Base-by-base conservation (phyloP, 148 eudicot genomes). In the Cornus controversa region DNA sequence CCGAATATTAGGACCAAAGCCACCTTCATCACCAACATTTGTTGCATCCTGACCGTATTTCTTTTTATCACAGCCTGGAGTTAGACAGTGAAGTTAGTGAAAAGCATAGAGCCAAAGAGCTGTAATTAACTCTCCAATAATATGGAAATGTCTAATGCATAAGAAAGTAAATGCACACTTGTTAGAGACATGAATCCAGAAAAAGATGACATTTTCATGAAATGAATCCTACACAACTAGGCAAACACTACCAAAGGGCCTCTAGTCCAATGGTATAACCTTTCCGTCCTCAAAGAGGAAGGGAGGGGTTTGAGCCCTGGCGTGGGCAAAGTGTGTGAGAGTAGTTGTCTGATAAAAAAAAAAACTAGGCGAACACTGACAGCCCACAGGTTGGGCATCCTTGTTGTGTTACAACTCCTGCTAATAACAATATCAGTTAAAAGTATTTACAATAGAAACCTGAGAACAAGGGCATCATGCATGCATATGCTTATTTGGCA, bases 1-100 rank as follows among this genome's bases (percentile, higher is more conserved):
- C 96, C 89, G 93, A 80, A 95, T 93, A 75, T 93, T 93, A 65
- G 99, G 99, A 82, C 97, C 97, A 85, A 95, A 95, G 83, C 99
- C 97, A 89, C 99, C 99, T 80, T 95, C 99, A 71, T 95, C 99
- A 86, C 99, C 99, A 70, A 95, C 99, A 87, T 93, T 95, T 70
- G 94, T 95, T 60, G 99, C 97, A 85, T 95, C 99, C 82, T 95
- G 99, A 74, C 97, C 99, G 75, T 95, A 95, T 71, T 93, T 95
- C 94, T 95, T 95, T 91, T 95, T 95, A 95, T 95, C 72, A 95
- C 99, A 84, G 93, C 81, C 99, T 95, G 89, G 36, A 86, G 76
- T 69, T 47, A 72, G 29, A 79, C 2, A 65, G 66, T 8, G 57
- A 6, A 60, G 42, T 64, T 18, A 74, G 69, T 63, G 58, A 57